phyloP scores from a whole-genome alignment of 495 filamentous ascomycete species.

The Bacidia gigantensis region DNA sequence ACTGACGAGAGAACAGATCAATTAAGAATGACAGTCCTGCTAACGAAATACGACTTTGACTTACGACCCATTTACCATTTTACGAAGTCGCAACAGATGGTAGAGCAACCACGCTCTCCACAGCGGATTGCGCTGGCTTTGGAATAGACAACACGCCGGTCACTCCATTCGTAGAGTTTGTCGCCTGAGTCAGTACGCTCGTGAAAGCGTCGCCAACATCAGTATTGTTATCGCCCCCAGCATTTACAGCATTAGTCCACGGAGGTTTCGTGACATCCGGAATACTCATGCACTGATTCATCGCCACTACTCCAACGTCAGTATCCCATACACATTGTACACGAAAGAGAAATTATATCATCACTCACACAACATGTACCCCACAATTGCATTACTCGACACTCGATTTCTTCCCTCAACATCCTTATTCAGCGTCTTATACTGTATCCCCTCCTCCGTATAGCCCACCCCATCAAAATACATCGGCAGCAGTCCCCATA shows the following conservation, averaged over 20 bases:
- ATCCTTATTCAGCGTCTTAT: neutral
- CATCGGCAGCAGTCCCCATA: neutral
- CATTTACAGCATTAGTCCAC: neutral
- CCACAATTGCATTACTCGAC: neutral
- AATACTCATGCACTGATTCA: neutral
- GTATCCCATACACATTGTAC: neutral
- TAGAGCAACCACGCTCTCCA: too few relatives aligned
- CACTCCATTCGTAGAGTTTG: too few relatives aligned
- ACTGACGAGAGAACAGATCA: too few relatives aligned
- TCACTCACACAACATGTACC: neutral
- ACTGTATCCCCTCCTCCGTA: neutral
- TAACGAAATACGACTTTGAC: too few relatives aligned
- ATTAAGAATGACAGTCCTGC: too few relatives aligned
- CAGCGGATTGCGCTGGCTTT: too few relatives aligned
- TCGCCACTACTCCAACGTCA: neutral
- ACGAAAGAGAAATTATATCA: neutral
- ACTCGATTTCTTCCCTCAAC: neutral
- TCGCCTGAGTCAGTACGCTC: neutral
- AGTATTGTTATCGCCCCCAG: neutral
- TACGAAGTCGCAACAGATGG: too few relatives aligned
- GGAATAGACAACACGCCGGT: too few relatives aligned
- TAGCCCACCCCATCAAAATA: neutral
- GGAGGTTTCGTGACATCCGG: neutral
- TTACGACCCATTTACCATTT: too few relatives aligned
- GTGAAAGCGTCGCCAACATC: neutral